These are phyloP conservation scores for Otatea glauca DNA, from an alignment of 176 grass and related monocot species.

Conservation along the genomic window DNA sequence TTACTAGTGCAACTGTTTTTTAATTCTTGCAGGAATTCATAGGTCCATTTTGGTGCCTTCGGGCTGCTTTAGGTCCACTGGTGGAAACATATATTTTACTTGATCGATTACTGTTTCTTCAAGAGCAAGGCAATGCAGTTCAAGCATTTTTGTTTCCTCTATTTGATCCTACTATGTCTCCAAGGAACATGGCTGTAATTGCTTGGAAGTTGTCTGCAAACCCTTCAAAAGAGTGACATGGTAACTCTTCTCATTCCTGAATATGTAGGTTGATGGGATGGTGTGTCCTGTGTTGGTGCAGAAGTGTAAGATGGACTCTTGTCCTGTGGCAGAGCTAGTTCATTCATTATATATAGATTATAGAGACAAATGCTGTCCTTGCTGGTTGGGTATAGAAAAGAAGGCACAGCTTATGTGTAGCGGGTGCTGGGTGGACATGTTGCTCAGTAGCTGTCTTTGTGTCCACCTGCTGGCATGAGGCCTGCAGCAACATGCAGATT, in stretches of 20 bases:
- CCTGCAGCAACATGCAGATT: conserved; percentile 28
- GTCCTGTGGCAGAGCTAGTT: conserved; percentile 24
- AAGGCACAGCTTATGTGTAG: neutral
- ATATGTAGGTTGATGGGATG: conserved; percentile 40
- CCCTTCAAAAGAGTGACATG: conserved; percentile 46
- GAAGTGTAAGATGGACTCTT: conserved; percentile 20
- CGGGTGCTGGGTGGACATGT: conserved; percentile 16
- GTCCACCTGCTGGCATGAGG: conserved; percentile 16
- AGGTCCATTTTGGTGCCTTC: conserved; percentile 95
- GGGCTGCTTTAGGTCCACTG: conserved; percentile 84
- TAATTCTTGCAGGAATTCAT: conserved; percentile 70
- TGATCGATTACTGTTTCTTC: conserved; percentile 87
- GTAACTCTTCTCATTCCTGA: conserved; percentile 47
- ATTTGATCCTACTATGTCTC: conserved; percentile 85
- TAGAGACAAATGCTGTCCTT: conserved; percentile 32
- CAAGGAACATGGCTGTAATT: conserved; percentile 80
- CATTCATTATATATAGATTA: conserved; percentile 17
- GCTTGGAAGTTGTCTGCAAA: conserved; percentile 62
- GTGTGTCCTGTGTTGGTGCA: conserved; percentile 15
- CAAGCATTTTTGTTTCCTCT: conserved; percentile 72
- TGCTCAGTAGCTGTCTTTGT: neutral
- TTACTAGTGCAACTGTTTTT: conserved; percentile 5
- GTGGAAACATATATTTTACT: conserved; percentile 94
- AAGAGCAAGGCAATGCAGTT: conserved; percentile 65
- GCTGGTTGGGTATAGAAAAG: conserved; percentile 8